Percentiles rank a stretch among this genome's conserved stretches.
Conservation (phyloP, 345 rosid species). For the Gossypium anomalum region DNA sequence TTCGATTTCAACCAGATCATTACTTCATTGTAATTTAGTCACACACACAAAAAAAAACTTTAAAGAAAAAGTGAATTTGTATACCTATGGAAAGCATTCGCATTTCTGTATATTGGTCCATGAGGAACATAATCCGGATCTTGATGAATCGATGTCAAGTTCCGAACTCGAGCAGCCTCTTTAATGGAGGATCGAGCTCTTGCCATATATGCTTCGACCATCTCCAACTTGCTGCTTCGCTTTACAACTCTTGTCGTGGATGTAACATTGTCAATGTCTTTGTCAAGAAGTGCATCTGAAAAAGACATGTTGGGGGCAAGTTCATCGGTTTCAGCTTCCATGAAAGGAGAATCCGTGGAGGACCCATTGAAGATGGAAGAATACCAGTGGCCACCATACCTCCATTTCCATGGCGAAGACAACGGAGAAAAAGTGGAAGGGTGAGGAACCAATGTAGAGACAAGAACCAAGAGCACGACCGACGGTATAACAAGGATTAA, state of each 20-base stretch:
- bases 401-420: background rate
- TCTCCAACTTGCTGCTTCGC: constrained; percentile 18
- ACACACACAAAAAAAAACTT: background rate
- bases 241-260: background rate
- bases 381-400: background rate
- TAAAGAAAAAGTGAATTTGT: background rate
- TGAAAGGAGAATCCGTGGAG: background rate
- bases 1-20: background rate
- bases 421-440: background rate
- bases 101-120: constrained; percentile 46
- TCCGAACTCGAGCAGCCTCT: constrained; percentile 30
- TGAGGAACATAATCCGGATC: constrained; percentile 44
- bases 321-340: background rate
- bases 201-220: constrained; percentile 38
- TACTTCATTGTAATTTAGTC: background rate
- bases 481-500: background rate
- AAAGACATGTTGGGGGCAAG: background rate
- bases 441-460: background rate
- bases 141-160: constrained; percentile 7
- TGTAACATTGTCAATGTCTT: background rate
- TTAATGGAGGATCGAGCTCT: constrained; percentile 45
- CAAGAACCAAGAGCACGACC: background rate
- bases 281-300: background rate
- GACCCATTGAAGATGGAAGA: background rate
- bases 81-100: constrained; percentile 38